phyloP scores from a whole-genome alignment of 2,329 filamentous ascomycete species.

The Drechslera avenae region DNA sequence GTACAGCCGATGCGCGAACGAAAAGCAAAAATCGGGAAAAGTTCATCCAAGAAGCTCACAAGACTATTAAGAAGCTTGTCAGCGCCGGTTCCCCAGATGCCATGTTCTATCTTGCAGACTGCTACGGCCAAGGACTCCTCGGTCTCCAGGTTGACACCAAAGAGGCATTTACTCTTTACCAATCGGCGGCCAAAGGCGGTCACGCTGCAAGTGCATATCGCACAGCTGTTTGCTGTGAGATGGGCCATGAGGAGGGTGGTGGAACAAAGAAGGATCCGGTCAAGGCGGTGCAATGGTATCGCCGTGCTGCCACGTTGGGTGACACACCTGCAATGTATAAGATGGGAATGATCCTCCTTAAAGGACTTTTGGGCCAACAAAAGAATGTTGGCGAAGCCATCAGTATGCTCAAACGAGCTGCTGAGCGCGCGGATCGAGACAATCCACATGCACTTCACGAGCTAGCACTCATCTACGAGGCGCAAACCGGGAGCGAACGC shows the following conservation, averaged over 20 bases:
- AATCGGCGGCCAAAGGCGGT: conserved; percentile 87
- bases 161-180: conserved; percentile 91
- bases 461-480: conserved; percentile 68
- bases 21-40: conserved; percentile 73
- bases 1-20: conserved; percentile 69
- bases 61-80: conserved; percentile 87
- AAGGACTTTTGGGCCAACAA: conserved; percentile 87
- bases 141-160: conserved; percentile 83
- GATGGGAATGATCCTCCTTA: conserved; percentile 92
- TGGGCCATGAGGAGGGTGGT: conserved; percentile 91
- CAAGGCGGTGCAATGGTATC: conserved; percentile 98
- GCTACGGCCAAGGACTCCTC: conserved; percentile 79
- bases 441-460: conserved; percentile 97
- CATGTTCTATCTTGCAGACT: conserved; percentile 93
- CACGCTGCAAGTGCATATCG: conserved; percentile 89
- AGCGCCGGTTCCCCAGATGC: conserved; percentile 76
- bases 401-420: conserved; percentile 90
- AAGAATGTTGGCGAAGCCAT: conserved; percentile 84
- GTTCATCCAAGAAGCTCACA: conserved; percentile 84
- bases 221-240: conserved; percentile 95
- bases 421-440: conserved; percentile 82
- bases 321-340: conserved; percentile 98
- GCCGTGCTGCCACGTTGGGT: conserved; percentile 85
- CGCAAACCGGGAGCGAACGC: conserved; percentile 65
- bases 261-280: conserved; percentile 88